Evolutionary conservation across 495 filamentous ascomycete genomes (phyloP).

Genomic region (Penicillium robsamsonii): DNA sequence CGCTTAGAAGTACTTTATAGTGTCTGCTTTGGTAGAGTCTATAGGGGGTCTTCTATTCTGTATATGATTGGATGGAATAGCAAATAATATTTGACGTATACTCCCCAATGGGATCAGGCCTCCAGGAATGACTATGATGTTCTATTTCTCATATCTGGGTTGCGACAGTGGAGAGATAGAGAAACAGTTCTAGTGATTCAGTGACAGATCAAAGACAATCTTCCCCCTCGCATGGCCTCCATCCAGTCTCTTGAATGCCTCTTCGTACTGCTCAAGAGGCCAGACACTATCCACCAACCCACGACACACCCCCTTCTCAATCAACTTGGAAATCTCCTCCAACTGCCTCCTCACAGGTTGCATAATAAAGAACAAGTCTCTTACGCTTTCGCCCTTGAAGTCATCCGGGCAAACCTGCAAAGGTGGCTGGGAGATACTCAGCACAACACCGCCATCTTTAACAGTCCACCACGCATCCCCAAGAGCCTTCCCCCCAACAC

Average conservation of each 20-base stretch:
- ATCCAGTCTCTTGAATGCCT: constrained; percentile 46
- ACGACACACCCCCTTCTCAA: constrained; percentile 41
- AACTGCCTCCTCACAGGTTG: constrained; percentile 40
- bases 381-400: constrained; percentile 24
- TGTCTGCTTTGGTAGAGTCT: too few species aligned
- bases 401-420: constrained; percentile 39
- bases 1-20: too few species aligned
- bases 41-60: not conserved
- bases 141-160: not conserved
- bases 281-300: constrained; percentile 49
- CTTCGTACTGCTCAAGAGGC: constrained; percentile 43
- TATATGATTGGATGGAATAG: too few species aligned
- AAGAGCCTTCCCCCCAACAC: constrained; percentile 45
- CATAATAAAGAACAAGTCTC: constrained; percentile 47
- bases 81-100: too few species aligned
- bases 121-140: not conserved
- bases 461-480: constrained; percentile 47
- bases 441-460: constrained; percentile 39
- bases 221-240: constrained; percentile 43
- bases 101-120: not conserved
- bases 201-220: constrained; percentile 36
- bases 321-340: constrained; percentile 39
- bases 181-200: constrained; percentile 4
- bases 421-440: constrained; percentile 54
- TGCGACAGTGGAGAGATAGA: not conserved